Evolutionary conservation across 805 yeast genomes (phyloP), one percentile per base, ranked within the genome.

Genomic region (Scheffersomyces amazonensis): DNA sequence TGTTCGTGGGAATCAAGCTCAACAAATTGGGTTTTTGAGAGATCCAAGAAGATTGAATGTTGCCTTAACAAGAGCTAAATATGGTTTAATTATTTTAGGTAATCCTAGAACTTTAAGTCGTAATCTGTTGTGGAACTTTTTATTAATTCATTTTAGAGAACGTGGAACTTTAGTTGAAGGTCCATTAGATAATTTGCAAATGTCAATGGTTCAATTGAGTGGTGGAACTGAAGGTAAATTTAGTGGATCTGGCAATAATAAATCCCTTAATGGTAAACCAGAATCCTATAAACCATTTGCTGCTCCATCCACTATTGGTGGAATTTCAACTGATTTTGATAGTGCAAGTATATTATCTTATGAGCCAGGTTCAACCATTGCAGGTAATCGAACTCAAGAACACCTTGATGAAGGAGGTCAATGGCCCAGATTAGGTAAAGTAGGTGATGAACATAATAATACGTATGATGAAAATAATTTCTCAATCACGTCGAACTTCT

Each of bases 111-210:
- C 93, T 0, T 69, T 90, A 47, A 73, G 86, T 31, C 73, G 75
- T 41, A 84, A 86, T 58, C 59, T 71, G 10, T 64, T 90, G 44
- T 90, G 97, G 97, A 81, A 81, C 49, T 83, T 79, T 43, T 64
- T 90, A 41, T 66, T 90, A 48, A 62, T 78, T 32, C 95, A 87
- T 56, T 89, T 78, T 64, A 73, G 95, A 61, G 91, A 87, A 49
- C 77, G 75, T 39, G 95, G 95, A 1, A 85, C 95, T 60, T 66
- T 90, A 22, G 97, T 90, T 19, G 96, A 90, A 58, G 97, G 97
- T 9, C 80, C 87, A 1, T 69, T 90, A 47, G 91, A 84, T 42
- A 85, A 80, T 49, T 70, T 90, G 45, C 93, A 83, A 56, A 63
- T 84, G 35, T 81, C 89, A 42, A 69, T 82, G 41, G 80, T 84